Evolutionary conservation across 768 basidiomycete species (phyloP), one percentile per base, ranked within the genome.

Genomic region (Amanita rimosa): DNA sequence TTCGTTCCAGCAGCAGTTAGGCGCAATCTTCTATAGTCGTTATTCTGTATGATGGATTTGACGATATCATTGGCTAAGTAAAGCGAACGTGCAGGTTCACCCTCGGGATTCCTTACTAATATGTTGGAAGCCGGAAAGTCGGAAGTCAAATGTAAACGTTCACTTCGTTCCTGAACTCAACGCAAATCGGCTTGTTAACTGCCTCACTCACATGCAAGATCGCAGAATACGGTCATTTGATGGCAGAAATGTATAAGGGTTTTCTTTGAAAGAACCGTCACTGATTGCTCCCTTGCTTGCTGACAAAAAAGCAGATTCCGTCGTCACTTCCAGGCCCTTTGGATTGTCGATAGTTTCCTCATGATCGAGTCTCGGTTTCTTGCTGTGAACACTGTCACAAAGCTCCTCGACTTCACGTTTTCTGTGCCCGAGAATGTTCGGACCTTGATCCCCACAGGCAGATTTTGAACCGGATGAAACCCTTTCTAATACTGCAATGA

Each of bases 1-100:
- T 96, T 95, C 35, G 93, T 92, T 16, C 96, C 96, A n/a, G 88
- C 85, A 11, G 87, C 81, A 57, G 93, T 83, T 46, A 99, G 78
- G 1, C 96, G 81, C 48, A 97, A 74, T 22, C 83, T 81, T 24
- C 77, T 75, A 61, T 84, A 94, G 60, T 90, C 82, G 61, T 98
- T 99, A 60, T 82, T 68, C 46, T 70, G 58, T 49, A 97, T 74
- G 52, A 98, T 71, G n/a, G 71, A 65, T 64, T 87, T 90, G 60
- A 95, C 85, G 56, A 87, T 68, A 56, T 82, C 77, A 59, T 94
- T 96, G 49, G 84, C 81, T 51, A 98, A 70, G 71, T 97, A 98
- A 41, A 98, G 71, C 6, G 86, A 85, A 35, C 92, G 83, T 24
- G 78, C 77, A 9, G 79, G 71, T 29, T 79, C 79, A 22, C 81